A percentile compares a stretch with the other conserved stretches of the same genome.
phyloP scores from a whole-genome alignment of 1,139 yeast species.

The Suhomyces maxii region DNA sequence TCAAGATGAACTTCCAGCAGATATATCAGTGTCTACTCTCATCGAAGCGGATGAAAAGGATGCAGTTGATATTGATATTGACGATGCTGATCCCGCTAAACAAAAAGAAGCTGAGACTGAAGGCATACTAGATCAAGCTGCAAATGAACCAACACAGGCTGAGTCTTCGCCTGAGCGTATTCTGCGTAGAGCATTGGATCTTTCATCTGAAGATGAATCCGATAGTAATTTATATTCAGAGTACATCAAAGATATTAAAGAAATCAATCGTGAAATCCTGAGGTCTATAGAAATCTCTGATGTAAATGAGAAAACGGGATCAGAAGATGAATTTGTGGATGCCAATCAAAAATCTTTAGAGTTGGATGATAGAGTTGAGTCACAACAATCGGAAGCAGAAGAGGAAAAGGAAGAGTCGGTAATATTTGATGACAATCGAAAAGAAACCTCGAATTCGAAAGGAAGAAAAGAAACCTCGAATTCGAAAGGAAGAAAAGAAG shows the following conservation, averaged over 20 bases:
- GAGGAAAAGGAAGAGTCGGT: background rate
- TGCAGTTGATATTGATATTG: background rate
- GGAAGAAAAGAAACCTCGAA: background rate
- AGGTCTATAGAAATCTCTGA: slow-evolving; percentile 13
- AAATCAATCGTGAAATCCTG: slow-evolving; percentile 18
- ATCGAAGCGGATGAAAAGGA: slow-evolving; percentile 8
- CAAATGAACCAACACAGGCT: background rate
- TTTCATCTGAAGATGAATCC: slow-evolving; percentile 9
- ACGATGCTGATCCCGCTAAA: background rate
- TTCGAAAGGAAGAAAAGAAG: background rate
- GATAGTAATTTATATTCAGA: slow-evolving; percentile 14
- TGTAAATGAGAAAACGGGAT: background rate
- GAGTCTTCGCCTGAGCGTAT: background rate
- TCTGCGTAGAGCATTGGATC: slow-evolving; percentile 1
- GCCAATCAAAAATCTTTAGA: background rate
- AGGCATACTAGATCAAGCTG: too few relatives aligned
- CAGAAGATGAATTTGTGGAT: background rate
- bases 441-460: background rate
- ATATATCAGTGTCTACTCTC: slow-evolving; percentile 24
- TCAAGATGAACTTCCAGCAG: slow-evolving; percentile 19
- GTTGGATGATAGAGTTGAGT: background rate
- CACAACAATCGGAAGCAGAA: background rate
- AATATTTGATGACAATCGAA: background rate
- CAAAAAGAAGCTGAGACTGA: background rate
- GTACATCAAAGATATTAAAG: slow-evolving; percentile 21